Conservation (phyloP, 2,329 filamentous ascomycete genomes). For the Epichloe uncinata region DNA sequence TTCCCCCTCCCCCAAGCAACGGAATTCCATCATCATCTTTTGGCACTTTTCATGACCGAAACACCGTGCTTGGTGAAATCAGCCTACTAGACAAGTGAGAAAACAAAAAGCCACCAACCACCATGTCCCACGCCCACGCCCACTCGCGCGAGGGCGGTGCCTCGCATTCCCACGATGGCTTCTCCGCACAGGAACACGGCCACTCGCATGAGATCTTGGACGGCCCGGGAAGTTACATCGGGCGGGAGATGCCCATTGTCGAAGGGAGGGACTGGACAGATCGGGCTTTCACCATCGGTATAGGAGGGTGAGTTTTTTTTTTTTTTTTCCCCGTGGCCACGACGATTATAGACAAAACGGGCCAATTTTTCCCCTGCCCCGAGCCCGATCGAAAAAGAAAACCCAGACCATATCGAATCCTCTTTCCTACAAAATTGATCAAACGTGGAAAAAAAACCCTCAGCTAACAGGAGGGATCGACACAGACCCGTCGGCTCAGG, state of each 20-base stretch:
- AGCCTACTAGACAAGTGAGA: too few relatives aligned
- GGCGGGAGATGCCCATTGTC: conserved; percentile 85
- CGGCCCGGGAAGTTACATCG: conserved; percentile 79
- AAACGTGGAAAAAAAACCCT: too few relatives aligned
- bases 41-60: too few relatives aligned
- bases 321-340: not conserved
- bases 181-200: conserved; percentile 60
- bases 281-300: conserved; percentile 90
- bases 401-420: too few relatives aligned
- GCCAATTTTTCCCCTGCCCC: too few relatives aligned
- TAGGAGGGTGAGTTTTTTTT: conserved; percentile 61
- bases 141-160: conserved; percentile 35
- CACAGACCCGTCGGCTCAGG: conserved; percentile 83
- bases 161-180: conserved; percentile 46
- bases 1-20: too few relatives aligned
- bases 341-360: not conserved
- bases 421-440: too few relatives aligned
- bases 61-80: too few relatives aligned
- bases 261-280: conserved; percentile 80
- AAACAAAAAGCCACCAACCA: too few relatives aligned
- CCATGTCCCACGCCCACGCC: conserved; percentile 31
- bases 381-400: too few relatives aligned
- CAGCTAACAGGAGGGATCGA: not conserved
- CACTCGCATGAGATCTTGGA: conserved; percentile 94
- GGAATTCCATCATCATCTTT: too few relatives aligned